Evolutionary conservation across 2,329 filamentous ascomycete species (phyloP), one percentile per base, ranked within the genome.

Genomic region (Diplocarpon mali): DNA sequence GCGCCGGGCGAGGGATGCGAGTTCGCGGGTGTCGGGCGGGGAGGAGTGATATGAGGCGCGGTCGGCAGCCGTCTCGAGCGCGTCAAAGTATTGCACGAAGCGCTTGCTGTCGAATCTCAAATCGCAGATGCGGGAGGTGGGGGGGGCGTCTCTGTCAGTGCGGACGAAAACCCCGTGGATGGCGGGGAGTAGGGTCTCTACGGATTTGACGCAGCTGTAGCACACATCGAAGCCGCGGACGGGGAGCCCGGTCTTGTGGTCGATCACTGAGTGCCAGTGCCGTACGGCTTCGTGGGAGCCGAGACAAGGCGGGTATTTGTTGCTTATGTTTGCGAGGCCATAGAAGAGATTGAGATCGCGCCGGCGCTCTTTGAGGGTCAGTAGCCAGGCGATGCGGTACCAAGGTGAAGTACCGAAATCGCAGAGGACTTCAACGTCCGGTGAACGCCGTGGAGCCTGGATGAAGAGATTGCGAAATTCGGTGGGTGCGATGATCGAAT

Each of bases 301-400:
- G 32, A 63, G 74, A 67, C 73, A 93, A 65, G 58, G 74, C 59
- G 63, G 71, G 57, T 53, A 72, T 66, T 68, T 72, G 4, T 73
- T 70, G 2, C 73, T 67, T 32, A 86, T 73, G 9, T 75, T 72
- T 5, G 82, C 79, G 29, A 95, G 70, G 31, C 75, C 73, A 47
- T 82, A 76, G 27, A 95, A 70, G 5, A 93, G 65, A 11, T 75
- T 73, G 34, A 92, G 66, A 52, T 86, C 78, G 2, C 73, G 69
- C 14, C 75, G 69, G 11, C 76, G 66, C 53, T 85, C 76, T 62
- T 88, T 87, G 42, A 84, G 67, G 2, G 80, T 89, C 50, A 94
- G 71, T 2, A 89, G 71, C 78, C 84, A 94, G 1, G 88, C 88
- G 32, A 95, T 78, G 24, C 85, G 79, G 56, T 86, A 82, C 86